Evolutionary conservation across 108 stramenopile species (phyloP).

Genomic region (Cyclotella kingstonii): DNA sequence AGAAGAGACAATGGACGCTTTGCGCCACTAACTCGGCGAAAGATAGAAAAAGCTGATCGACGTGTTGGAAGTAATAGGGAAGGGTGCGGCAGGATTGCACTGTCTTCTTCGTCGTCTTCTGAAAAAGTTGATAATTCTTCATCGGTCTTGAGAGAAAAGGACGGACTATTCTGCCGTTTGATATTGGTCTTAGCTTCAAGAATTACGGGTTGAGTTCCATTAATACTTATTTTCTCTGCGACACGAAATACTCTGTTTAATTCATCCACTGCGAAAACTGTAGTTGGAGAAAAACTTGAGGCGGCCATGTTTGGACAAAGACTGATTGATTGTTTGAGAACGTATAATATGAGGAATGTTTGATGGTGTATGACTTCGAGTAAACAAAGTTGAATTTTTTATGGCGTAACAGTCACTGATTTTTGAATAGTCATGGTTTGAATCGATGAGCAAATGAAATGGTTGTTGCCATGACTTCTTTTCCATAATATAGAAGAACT

Average conservation of each 20-base stretch:
- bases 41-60: conserved; percentile 21
- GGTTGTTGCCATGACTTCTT: no score
- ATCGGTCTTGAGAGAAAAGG: conserved; percentile 23
- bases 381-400: no score
- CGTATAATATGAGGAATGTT: no score
- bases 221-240: conserved; percentile 3
- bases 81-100: not conserved
- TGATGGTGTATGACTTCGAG: no score
- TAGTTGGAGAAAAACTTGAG: conserved; percentile 22
- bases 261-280: conserved; percentile 30
- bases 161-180: not conserved
- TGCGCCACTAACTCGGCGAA: conserved; percentile 23
- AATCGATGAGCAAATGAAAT: no score
- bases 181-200: not conserved
- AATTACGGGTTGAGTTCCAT: not conserved
- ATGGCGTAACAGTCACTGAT: no score
- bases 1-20: conserved; percentile 17
- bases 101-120: conserved; percentile 15
- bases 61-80: not conserved
- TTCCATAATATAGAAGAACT: no score
- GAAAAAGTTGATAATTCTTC: conserved; percentile 35
- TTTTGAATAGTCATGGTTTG: no score
- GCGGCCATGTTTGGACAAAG: conserved; percentile 2
- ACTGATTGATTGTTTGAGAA: no score
- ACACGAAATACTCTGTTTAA: conserved; percentile 30